Evolutionary conservation across 192 early-diverging fungal species (phyloP), one percentile per base, ranked within the genome.

Genomic region (Backusella morwellensis): DNA sequence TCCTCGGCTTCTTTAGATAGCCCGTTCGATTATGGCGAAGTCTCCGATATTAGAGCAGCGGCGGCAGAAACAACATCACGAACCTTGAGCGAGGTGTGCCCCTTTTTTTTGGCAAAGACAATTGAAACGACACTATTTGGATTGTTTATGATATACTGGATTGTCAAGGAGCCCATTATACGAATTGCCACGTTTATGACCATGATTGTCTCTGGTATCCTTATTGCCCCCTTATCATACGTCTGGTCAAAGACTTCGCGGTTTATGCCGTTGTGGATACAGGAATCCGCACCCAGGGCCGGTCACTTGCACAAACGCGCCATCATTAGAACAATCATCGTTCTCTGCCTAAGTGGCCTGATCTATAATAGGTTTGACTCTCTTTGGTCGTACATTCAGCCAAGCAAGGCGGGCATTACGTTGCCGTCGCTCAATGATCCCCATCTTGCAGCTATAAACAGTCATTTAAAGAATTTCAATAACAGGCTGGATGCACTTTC

Each of bases 91-190:
- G 68, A 70, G 38, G 38, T 36, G 4, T 40, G 17, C 35, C 35
- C 21, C n/a, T 70, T 14, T 38, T 23, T 35, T 23, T 70, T 40
- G 6, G n/a, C 35, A 23, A 23, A 70, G 21, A 11, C 21, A 21
- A 41, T 70, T 19, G n/a, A 38, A 40, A 38, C 21, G 21, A 23
- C n/a, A 21, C n/a, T 70, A 7, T 70, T 70, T 70, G 21, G 41
- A 70, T 40, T 70, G 0, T 70, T 70, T 23, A 70, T 70, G 68
- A 3, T 36, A 21, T 70, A 70, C 14, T 70, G 68, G 68, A 70
- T 70, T 14, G 26, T 70, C 21, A 38, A 70, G 35, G 68, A 36
- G n/a, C 68, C 68, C 21, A 7, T 38, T n/a, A 70, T 70, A 14
- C 36, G 68, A 12, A 70, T 38, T 12, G 68, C 38, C 9, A 70